A percentile compares a stretch with the other conserved stretches of the same genome.
phyloP scores from a whole-genome alignment of 129 eudicot genomes.

The Apium graveolens region DNA sequence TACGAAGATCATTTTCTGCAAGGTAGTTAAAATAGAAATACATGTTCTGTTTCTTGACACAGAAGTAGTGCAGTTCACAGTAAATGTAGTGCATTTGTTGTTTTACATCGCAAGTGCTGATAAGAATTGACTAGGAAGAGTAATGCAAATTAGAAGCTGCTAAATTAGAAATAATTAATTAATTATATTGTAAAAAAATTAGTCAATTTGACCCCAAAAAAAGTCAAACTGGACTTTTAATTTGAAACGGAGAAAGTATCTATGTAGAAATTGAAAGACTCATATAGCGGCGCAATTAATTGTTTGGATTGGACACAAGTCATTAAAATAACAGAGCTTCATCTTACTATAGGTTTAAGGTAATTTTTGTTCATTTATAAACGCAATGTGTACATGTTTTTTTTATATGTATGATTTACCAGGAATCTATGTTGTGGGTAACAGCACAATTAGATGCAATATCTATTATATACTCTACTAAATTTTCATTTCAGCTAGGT shows the following conservation, averaged over 20 bases:
- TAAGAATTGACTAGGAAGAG: background rate
- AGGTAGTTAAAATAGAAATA: slow-evolving; percentile 18
- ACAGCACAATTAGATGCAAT: too few relatives aligned
- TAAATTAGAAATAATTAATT: background rate
- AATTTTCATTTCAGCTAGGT: too few relatives aligned
- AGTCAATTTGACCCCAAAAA: too few relatives aligned
- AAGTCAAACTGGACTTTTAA: too few relatives aligned
- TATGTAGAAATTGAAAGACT: background rate
- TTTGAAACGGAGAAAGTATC: background rate
- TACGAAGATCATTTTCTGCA: slow-evolving; percentile 2
- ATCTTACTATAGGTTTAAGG: too few relatives aligned
- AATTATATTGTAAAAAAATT: background rate
- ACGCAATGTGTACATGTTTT: too few relatives aligned
- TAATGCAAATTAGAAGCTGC: slow-evolving; percentile 10
- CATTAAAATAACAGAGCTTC: background rate
- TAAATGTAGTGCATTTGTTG: slow-evolving; percentile 12
- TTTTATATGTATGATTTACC: too few relatives aligned
- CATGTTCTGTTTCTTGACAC: slow-evolving; percentile 24
- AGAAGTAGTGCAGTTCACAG: slow-evolving; percentile 3
- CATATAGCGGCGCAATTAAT: background rate
- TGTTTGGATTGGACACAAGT: background rate
- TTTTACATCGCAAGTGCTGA: background rate
- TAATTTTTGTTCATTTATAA: too few relatives aligned
- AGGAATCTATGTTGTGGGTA: too few relatives aligned
- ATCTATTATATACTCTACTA: too few relatives aligned